phyloP scores from a whole-genome alignment of 2,329 filamentous ascomycete genomes.

The Phialophora tarda region DNA sequence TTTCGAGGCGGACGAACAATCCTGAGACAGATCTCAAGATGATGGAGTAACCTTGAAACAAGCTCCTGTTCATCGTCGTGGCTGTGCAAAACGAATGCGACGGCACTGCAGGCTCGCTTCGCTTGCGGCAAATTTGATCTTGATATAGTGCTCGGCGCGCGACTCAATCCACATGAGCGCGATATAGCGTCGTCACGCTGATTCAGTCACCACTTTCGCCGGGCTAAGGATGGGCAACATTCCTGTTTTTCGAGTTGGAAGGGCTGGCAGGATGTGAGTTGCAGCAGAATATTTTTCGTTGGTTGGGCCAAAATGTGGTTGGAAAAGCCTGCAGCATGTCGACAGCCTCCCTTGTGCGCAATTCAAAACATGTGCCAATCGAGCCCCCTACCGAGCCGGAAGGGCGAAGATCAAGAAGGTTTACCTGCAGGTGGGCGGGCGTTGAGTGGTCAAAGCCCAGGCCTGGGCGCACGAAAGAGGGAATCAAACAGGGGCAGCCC shows the following conservation, averaged over 20 bases:
- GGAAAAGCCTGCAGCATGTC: constrained; percentile 4
- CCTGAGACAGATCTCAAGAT: constrained; percentile 21
- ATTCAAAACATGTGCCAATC: constrained; percentile 36
- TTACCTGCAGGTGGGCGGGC: constrained; percentile 9
- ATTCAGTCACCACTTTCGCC: background rate
- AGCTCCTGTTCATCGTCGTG: constrained; percentile 17
- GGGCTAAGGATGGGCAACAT: background rate
- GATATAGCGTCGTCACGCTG: background rate
- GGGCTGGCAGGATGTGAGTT: background rate
- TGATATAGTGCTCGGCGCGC: constrained; percentile 9
- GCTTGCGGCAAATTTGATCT: constrained; percentile 8
- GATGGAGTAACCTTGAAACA: constrained; percentile 24
- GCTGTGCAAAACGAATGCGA: constrained; percentile 21
- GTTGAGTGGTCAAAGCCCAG: constrained; percentile 11
- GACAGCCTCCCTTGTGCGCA: constrained; percentile 13
- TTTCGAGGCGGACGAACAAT: background rate
- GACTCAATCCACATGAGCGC: background rate
- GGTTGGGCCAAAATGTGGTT: constrained; percentile 6
- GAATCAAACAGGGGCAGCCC: constrained; percentile 9
- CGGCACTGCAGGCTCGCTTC: constrained; percentile 22
- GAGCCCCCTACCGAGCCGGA: constrained; percentile 15
- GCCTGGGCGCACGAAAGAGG: constrained; percentile 14
- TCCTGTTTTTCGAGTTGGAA: background rate
- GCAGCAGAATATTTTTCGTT: constrained; percentile 7
- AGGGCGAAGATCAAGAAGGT: constrained; percentile 14